phyloP scores from a whole-genome alignment of 129 eudicot genomes.

The Helianthus tuberosus region DNA sequence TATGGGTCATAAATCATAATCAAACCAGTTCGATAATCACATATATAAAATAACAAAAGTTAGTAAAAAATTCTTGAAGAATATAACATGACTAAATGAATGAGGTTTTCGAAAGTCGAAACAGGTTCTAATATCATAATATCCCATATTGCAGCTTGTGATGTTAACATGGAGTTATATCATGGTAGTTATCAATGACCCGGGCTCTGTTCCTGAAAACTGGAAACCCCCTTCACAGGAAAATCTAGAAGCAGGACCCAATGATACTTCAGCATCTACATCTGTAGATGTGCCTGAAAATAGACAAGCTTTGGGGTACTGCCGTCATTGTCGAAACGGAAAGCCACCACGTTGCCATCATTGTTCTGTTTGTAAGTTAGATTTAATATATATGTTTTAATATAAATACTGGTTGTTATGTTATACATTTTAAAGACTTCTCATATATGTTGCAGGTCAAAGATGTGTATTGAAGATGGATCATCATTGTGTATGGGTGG shows the following conservation, averaged over 20 bases:
- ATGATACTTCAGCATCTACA: slow-evolving; percentile 31
- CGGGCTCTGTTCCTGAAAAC: slow-evolving; percentile 87
- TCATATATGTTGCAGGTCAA: slow-evolving; percentile 58
- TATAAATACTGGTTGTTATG: neutral
- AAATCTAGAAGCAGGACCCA: slow-evolving; percentile 52
- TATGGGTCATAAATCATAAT: too few species aligned
- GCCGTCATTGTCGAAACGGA: slow-evolving; percentile 66
- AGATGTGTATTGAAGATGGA: slow-evolving; percentile 96
- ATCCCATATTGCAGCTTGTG: slow-evolving; percentile 58
- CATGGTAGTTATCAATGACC: slow-evolving; percentile 74
- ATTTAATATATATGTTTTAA: neutral
- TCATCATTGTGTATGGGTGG: slow-evolving; percentile 96
- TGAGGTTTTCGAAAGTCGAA: slow-evolving; percentile 27
- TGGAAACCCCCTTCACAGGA: slow-evolving; percentile 61
- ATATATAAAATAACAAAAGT: neutral
- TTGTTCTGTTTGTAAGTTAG: slow-evolving; percentile 80
- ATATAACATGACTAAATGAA: neutral
- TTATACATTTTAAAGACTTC: neutral
- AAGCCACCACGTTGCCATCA: slow-evolving; percentile 98
- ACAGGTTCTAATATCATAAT: neutral
- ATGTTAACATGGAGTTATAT: slow-evolving; percentile 81
- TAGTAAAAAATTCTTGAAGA: neutral
- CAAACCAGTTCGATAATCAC: too few species aligned
- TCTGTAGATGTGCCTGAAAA: slow-evolving; percentile 46
- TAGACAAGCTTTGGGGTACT: slow-evolving; percentile 50